Conservation (phyloP, 2,329 filamentous ascomycete genomes). For the Ophiostoma australiae region DNA sequence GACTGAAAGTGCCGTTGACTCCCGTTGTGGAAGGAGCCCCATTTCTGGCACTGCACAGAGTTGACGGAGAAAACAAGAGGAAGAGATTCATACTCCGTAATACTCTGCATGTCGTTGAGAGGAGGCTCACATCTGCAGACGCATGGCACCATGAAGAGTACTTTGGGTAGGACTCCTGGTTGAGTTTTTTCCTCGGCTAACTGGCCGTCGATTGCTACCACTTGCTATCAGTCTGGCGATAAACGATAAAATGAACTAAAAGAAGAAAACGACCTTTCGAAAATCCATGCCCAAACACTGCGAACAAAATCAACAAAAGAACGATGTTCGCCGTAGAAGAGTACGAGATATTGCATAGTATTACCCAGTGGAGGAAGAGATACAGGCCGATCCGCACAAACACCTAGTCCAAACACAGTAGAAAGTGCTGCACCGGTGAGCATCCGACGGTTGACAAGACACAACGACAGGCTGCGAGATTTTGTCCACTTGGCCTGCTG, state of each 20-base stretch:
- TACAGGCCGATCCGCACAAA: background rate
- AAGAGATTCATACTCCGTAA: background rate
- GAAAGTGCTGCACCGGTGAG: constrained; percentile 4
- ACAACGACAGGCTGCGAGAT: background rate
- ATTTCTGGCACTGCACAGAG: background rate
- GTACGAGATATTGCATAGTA: too few relatives aligned
- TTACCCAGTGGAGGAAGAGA: background rate
- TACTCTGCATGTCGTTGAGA: background rate
- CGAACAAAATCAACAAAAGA: too few relatives aligned
- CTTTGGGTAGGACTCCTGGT: too few relatives aligned
- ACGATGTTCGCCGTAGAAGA: too few relatives aligned
- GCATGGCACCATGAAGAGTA: too few relatives aligned
- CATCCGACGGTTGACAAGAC: background rate
- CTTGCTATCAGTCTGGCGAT: too few relatives aligned
- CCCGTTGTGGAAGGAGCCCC: constrained; percentile 1
- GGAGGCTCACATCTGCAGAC: too few relatives aligned
- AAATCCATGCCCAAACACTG: too few relatives aligned
- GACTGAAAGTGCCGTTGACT: background rate
- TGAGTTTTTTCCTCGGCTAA: too few relatives aligned
- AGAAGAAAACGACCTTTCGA: too few relatives aligned
- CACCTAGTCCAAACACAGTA: background rate
- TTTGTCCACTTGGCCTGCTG: background rate
- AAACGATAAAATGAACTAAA: too few relatives aligned
- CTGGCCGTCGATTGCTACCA: too few relatives aligned
- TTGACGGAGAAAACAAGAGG: background rate